A percentile compares a stretch with the other conserved stretches of the same genome.
Evolutionary conservation across 192 early-diverging fungal genomes (phyloP).

Genomic region (Coemansia nantahalensis): DNA sequence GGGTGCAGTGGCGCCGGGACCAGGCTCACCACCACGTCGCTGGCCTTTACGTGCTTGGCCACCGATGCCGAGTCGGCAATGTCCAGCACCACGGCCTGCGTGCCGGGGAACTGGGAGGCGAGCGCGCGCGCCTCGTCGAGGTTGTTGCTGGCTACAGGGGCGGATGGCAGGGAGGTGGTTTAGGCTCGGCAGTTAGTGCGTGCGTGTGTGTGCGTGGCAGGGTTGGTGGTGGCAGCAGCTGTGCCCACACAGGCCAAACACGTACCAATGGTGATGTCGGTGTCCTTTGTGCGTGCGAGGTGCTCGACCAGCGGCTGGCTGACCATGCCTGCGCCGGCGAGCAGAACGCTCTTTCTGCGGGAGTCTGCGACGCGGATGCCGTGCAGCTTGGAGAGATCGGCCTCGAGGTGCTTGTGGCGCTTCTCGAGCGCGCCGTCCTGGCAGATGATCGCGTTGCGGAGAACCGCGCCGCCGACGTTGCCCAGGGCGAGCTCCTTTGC

Average conservation of each 20-base stretch:
- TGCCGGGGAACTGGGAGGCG: constrained; percentile 59
- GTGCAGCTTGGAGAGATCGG: constrained; percentile 33
- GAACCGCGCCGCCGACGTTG: constrained; percentile 62
- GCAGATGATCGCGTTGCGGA: constrained; percentile 77
- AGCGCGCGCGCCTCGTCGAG: constrained; percentile 68
- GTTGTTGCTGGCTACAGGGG: constrained; percentile 75
- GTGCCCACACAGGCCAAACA: background rate
- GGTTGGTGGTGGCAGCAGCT: background rate
- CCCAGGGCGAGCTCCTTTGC: constrained; percentile 68
- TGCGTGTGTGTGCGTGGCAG: too few species aligned
- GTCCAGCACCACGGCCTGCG: constrained; percentile 66
- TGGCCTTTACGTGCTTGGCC: constrained; percentile 59
- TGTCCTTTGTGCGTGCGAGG: constrained; percentile 57
- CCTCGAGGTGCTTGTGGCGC: constrained; percentile 56
- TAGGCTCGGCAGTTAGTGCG: too few species aligned
- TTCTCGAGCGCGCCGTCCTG: constrained; percentile 62
- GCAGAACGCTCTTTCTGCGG: constrained; percentile 59
- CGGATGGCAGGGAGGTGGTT: too few species aligned
- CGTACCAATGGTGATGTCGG: constrained; percentile 51
- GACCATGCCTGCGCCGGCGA: constrained; percentile 91
- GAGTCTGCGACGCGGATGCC: constrained; percentile 42
- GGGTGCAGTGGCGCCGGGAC: constrained; percentile 79
- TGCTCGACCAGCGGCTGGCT: constrained; percentile 90
- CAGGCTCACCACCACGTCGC: constrained; percentile 90
- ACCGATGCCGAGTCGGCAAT: constrained; percentile 64